These are phyloP conservation scores for Barbatosphaeria neglecta DNA, from an alignment of 495 filamentous ascomycete genomes.

Conservation along the genomic window DNA sequence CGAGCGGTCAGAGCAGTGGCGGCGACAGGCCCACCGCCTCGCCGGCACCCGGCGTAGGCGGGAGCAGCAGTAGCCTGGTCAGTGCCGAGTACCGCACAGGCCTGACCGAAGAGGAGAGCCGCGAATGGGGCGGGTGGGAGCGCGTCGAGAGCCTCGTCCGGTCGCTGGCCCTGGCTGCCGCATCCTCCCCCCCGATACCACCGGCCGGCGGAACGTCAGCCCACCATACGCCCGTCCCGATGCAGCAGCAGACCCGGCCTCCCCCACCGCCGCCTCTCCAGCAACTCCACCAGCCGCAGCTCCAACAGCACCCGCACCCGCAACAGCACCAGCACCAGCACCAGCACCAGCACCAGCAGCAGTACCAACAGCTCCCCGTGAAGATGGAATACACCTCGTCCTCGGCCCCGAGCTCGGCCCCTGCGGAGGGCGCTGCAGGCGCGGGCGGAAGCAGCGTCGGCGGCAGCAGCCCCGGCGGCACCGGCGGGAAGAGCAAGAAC, in stretches of 20 bases:
- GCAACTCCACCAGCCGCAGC: conserved; percentile 10
- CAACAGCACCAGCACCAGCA: conserved; percentile 7
- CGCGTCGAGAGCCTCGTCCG: conserved; percentile 29
- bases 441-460: conserved; percentile 22
- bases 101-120: conserved; percentile 35
- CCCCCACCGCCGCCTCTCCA: conserved; percentile 8
- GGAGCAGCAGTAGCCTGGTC: conserved; percentile 8
- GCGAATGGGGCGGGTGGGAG: conserved; percentile 47
- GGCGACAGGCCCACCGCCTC: background rate
- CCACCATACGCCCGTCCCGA: background rate
- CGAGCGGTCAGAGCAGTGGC: too few relatives aligned
- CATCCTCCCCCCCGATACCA: background rate
- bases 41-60: conserved; percentile 7
- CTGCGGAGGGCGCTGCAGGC: conserved; percentile 23
- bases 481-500: conserved; percentile 23
- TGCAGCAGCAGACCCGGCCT: conserved; percentile 5
- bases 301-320: too few relatives aligned
- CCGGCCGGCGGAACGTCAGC: too few relatives aligned
- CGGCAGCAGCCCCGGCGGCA: conserved; percentile 24
- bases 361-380: conserved; percentile 15
- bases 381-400: conserved; percentile 21
- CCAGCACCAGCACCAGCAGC: conserved; percentile 4
- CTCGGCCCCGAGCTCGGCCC: conserved; percentile 15
- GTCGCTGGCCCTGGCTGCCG: conserved; percentile 4
- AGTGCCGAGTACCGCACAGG: conserved; percentile 15